phyloP scores from a whole-genome alignment of 805 yeast genomes.

The Saccharomyces cerevisiae region DNA sequence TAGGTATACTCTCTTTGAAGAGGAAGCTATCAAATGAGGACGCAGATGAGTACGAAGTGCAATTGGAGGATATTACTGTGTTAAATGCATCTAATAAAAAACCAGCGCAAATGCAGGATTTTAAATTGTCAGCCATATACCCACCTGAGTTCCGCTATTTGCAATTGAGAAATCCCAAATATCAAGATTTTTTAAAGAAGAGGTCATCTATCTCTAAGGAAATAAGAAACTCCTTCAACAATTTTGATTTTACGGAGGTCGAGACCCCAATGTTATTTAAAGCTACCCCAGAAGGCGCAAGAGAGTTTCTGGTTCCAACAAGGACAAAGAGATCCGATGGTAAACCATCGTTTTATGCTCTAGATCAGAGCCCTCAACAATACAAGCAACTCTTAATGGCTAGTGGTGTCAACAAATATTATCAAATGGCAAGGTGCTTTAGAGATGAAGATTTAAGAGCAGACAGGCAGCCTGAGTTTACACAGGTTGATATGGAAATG shows the following conservation, averaged over 20 bases:
- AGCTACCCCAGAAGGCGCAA: constrained; percentile 96
- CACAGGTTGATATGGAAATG: constrained; percentile 95
- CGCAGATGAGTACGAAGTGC: constrained; percentile 46
- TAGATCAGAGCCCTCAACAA: constrained; percentile 97
- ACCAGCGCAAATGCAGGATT: constrained; percentile 60
- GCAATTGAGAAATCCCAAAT: constrained; percentile 58
- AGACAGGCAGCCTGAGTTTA: constrained; percentile 96
- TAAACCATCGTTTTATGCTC: constrained; percentile 56
- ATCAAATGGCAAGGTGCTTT: constrained; percentile 88
- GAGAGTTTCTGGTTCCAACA: constrained; percentile 92
- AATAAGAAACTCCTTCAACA: constrained; percentile 37
- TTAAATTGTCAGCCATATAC: constrained; percentile 43
- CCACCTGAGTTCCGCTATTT: constrained; percentile 78
- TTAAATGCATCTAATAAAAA: constrained; percentile 56
- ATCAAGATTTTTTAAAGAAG: constrained; percentile 46
- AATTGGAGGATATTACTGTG: constrained; percentile 41
- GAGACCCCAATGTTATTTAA: constrained; percentile 92
- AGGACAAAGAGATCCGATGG: constrained; percentile 36
- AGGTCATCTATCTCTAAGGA: constrained; percentile 49
- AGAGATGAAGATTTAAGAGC: constrained; percentile 92
- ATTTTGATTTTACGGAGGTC: constrained; percentile 57
- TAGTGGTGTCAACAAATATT: constrained; percentile 78
- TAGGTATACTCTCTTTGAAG: constrained; percentile 41
- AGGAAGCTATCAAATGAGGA: constrained; percentile 25
- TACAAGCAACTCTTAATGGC: constrained; percentile 93